These are phyloP conservation scores for Biscogniauxia mediterranea DNA, from an alignment of 2,329 filamentous ascomycete genomes.

Conservation along the genomic window DNA sequence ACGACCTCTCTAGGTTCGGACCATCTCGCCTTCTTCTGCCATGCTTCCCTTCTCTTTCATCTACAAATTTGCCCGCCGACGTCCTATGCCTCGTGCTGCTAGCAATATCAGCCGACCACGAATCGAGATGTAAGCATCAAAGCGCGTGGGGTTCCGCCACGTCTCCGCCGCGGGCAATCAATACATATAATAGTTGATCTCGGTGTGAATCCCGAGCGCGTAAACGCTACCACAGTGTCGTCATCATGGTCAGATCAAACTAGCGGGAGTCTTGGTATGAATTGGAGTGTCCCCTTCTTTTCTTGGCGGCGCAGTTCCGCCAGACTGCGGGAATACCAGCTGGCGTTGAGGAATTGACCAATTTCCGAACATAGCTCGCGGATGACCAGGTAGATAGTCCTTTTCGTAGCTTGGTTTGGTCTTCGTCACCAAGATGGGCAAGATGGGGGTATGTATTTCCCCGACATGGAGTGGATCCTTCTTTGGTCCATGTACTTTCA, in stretches of 20 bases:
- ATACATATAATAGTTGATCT: not conserved
- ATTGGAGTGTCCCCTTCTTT: not conserved
- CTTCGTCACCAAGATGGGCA: not conserved
- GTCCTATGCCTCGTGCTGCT: not conserved
- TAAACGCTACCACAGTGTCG: not conserved
- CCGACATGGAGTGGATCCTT: not conserved
- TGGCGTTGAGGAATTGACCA: not conserved
- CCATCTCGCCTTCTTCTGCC: not conserved
- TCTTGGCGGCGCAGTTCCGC: not conserved
- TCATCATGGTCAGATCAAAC: not conserved
- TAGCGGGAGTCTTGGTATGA: not conserved
- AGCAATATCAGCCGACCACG: not conserved
- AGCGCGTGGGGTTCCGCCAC: not conserved
- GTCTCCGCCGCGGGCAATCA: not conserved
- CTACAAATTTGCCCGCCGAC: not conserved
- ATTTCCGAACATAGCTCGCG: not conserved
- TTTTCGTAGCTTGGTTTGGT: not conserved
- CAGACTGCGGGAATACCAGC: not conserved
- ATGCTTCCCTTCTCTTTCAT: not conserved
- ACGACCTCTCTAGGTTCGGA: too few relatives aligned
- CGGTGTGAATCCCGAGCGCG: not conserved
- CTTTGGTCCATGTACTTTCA: not conserved
- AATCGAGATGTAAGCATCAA: not conserved
- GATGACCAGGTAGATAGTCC: not conserved
- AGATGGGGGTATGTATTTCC: too few relatives aligned